These are phyloP conservation scores for Chlorociboria aeruginascens DNA, from an alignment of 495 filamentous ascomycete species.

Conservation along the genomic window DNA sequence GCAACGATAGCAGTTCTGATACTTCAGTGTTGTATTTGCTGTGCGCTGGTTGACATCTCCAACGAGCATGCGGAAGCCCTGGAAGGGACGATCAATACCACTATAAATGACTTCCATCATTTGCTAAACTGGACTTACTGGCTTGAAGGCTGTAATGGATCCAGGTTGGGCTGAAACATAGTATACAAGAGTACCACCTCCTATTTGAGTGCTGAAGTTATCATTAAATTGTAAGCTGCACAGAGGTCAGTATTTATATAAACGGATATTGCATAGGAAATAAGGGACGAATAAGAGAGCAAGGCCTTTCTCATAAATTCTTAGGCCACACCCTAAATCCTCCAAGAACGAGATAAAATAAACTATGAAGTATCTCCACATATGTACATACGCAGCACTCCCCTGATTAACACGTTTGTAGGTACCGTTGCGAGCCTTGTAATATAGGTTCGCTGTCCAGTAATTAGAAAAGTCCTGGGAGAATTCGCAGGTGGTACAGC, in stretches of 20 bases:
- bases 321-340: too few relatives aligned
- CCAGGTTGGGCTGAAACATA: neutral
- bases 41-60: constrained; percentile 22
- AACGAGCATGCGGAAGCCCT: constrained; percentile 34
- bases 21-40: constrained; percentile 14
- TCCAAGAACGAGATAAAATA: too few relatives aligned
- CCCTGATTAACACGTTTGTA: constrained; percentile 22
- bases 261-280: too few relatives aligned
- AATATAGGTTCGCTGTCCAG: constrained; percentile 29
- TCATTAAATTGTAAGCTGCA: constrained; percentile 24
- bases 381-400: too few relatives aligned
- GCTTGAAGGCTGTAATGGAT: neutral
- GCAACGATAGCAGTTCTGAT: constrained; percentile 30
- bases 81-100: constrained; percentile 5
- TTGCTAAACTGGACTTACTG: constrained; percentile 21
- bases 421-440: constrained; percentile 26
- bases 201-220: constrained; percentile 20
- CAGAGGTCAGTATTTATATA: too few relatives aligned
- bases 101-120: constrained; percentile 1
- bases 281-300: too few relatives aligned
- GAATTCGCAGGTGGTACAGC: constrained; percentile 22
- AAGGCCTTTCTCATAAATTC: too few relatives aligned
- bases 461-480: constrained; percentile 28
- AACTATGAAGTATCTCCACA: too few relatives aligned
- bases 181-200: constrained; percentile 28